Percentiles rank a stretch among this genome's conserved stretches.
Evolutionary conservation across 2,329 filamentous ascomycete genomes (phyloP).

Genomic region (Venturia pyrina): DNA sequence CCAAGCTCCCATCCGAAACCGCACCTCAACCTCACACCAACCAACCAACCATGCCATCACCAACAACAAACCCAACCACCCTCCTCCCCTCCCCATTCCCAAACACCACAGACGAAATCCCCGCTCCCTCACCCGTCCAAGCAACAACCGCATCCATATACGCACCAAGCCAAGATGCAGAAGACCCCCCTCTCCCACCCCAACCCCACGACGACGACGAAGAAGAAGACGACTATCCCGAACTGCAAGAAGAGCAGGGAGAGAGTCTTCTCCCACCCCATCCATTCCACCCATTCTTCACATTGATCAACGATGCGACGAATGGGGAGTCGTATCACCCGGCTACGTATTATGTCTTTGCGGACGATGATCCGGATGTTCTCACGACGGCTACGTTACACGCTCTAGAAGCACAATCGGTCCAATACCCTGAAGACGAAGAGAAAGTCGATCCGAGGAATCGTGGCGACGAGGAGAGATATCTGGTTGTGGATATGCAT

Average conservation of each 20-base stretch:
- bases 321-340: slow-evolving; percentile 71
- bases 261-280: slow-evolving; percentile 30
- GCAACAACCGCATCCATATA: slow-evolving; percentile 12
- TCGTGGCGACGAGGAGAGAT: slow-evolving; percentile 42
- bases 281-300: slow-evolving; percentile 73
- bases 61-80: not conserved
- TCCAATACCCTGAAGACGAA: slow-evolving; percentile 17
- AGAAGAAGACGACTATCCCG: slow-evolving; percentile 21
- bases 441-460: slow-evolving; percentile 23
- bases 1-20: not conserved
- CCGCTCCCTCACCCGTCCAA: slow-evolving; percentile 8
- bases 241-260: slow-evolving; percentile 24
- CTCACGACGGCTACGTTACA: slow-evolving; percentile 56
- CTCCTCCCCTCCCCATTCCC: slow-evolving; percentile 8
- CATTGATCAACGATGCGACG: slow-evolving; percentile 67
- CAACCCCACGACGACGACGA: not conserved
- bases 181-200: slow-evolving; percentile 14
- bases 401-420: slow-evolving; percentile 37
- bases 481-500: slow-evolving; percentile 46
- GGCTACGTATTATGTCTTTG: slow-evolving; percentile 83
- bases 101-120: not conserved
- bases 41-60: slow-evolving; percentile 2
- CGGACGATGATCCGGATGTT: slow-evolving; percentile 75
- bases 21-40: slow-evolving; percentile 2
- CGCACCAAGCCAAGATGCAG: slow-evolving; percentile 16